phyloP scores from a whole-genome alignment of 1,284 basidiomycete species.

The Cronartium quercuum region DNA sequence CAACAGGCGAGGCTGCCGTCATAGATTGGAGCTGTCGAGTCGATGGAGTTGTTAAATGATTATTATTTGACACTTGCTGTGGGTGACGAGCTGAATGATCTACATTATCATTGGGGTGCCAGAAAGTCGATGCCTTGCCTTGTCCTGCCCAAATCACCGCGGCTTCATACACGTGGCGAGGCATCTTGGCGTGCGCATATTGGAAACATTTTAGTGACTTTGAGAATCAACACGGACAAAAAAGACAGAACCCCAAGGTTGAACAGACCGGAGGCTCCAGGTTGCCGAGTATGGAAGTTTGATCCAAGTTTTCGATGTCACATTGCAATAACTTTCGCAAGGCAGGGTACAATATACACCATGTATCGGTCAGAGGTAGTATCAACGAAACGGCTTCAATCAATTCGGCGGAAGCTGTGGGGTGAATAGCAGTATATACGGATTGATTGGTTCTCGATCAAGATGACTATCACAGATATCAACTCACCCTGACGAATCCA shows the following conservation, averaged over 20 bases:
- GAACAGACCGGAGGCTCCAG: conserved; percentile 68
- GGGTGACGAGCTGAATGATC: not conserved
- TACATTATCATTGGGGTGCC: conserved; percentile 1
- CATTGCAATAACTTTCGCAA: conserved; percentile 76
- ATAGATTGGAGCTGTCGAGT: conserved; percentile 21
- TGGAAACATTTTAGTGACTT: not conserved
- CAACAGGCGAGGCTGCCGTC: conserved; percentile 2
- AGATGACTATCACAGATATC: not conserved
- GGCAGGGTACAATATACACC: conserved; percentile 92
- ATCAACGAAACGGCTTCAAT: conserved; percentile 74
- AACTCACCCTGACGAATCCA: conserved; percentile 82
- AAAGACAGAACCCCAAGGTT: not conserved
- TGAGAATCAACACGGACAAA: not conserved
- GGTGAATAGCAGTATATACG: conserved; percentile 13
- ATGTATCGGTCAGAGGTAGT: conserved; percentile 75
- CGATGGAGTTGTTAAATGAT: not conserved
- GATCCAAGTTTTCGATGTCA: conserved; percentile 72
- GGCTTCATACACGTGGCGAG: conserved; percentile 73
- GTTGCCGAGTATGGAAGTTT: conserved; percentile 64
- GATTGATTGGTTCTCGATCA: not conserved
- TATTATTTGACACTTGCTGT: not conserved
- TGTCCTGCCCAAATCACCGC: conserved; percentile 81
- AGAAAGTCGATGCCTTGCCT: conserved; percentile 34
- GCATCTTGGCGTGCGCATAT: conserved; percentile 55
- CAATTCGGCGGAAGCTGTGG: conserved; percentile 70